Evolutionary conservation across 202 grass and related monocot species (phyloP).

Genomic region (Saccharum hybrid): DNA sequence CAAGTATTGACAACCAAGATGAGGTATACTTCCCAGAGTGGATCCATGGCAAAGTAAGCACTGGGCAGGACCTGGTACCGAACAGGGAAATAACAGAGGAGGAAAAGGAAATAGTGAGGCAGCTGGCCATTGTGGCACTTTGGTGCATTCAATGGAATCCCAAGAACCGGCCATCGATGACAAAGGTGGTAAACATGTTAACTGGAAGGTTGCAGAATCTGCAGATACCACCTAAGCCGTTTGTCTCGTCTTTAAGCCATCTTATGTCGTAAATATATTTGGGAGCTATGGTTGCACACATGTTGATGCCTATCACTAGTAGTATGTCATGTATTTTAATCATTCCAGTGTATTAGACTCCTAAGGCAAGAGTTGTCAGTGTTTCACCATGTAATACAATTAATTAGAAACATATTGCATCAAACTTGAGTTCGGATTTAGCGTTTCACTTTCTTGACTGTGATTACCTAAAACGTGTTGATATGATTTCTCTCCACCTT

Average conservation of each 20-base stretch:
- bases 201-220: slow-evolving; percentile 45
- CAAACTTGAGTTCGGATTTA: not conserved
- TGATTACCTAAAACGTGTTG: not conserved
- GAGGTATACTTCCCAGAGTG: slow-evolving; percentile 58
- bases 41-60: slow-evolving; percentile 50
- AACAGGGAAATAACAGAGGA: not conserved
- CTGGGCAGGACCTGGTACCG: slow-evolving; percentile 30
- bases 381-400: not conserved
- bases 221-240: slow-evolving; percentile 52
- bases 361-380: not conserved
- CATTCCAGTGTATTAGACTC: not conserved
- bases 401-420: slow-evolving; percentile 1
- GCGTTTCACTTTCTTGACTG: not conserved
- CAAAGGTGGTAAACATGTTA: slow-evolving; percentile 48
- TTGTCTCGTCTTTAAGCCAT: slow-evolving; percentile 24
- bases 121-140: slow-evolving; percentile 51
- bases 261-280: not conserved
- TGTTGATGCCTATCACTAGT: not conserved
- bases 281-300: not conserved
- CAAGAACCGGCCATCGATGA: not conserved
- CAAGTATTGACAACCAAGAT: slow-evolving; percentile 37
- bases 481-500: not conserved
- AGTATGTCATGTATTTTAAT: not conserved
- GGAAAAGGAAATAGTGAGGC: slow-evolving; percentile 36
- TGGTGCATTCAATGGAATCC: slow-evolving; percentile 59